Conservation (phyloP, 257 asterid genomes). For the Solanum pinnatisectum region DNA sequence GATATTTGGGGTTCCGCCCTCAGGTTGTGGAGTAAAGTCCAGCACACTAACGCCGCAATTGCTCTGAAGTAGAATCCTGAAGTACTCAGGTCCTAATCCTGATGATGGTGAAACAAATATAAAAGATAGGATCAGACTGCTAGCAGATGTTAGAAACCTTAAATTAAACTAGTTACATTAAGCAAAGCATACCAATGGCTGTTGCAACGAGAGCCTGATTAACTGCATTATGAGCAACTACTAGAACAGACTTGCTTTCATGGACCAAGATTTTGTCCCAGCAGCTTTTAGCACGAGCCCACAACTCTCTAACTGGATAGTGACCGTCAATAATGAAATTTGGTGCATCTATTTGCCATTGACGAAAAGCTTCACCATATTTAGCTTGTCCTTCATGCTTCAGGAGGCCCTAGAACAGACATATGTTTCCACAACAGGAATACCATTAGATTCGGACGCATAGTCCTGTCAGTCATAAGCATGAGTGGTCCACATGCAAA, state of each 20-base stretch:
- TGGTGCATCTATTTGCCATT: constrained; percentile 88
- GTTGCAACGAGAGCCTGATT: constrained; percentile 98
- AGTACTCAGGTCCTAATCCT: constrained; percentile 83
- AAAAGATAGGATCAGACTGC: not conserved
- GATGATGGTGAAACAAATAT: not conserved
- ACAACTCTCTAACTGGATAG: constrained; percentile 88
- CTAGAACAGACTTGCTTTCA: constrained; percentile 69
- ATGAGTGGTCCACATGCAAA: not conserved
- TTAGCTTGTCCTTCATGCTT: constrained; percentile 81
- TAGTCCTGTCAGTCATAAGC: not conserved
- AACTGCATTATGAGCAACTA: constrained; percentile 97
- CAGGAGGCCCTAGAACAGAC: constrained; percentile 57
- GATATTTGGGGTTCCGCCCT: constrained; percentile 45
- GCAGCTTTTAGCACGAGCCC: constrained; percentile 81
- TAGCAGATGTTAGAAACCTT: not conserved
- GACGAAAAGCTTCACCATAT: constrained; percentile 71
- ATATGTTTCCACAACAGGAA: not conserved
- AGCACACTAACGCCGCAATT: constrained; percentile 91
- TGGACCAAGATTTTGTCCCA: constrained; percentile 68
- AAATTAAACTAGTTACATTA: not conserved
- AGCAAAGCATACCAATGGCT: constrained; percentile 50
- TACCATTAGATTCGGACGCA: not conserved
- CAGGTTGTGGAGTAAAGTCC: constrained; percentile 78
- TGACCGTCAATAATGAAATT: constrained; percentile 84
- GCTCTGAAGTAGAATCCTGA: constrained; percentile 86